These are phyloP conservation scores for Vachellia pachyceras DNA, from an alignment of 306 rosid genomes.

Conservation along the genomic window DNA sequence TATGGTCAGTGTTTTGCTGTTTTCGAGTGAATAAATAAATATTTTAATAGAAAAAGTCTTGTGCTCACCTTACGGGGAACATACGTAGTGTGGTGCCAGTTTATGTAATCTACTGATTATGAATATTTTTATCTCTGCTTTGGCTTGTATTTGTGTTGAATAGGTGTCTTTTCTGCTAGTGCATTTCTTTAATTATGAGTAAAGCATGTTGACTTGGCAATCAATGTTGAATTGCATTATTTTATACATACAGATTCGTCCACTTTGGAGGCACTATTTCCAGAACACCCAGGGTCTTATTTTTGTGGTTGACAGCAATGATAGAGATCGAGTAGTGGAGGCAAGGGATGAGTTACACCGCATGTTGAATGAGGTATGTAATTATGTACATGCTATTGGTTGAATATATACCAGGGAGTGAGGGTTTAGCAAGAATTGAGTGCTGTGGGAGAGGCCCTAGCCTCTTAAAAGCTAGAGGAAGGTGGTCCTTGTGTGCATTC, in stretches of 20 bases:
- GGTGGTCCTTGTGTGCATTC: background rate
- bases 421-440: background rate
- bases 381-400: background rate
- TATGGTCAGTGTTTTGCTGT: background rate
- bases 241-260: slow-evolving; percentile 74
- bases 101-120: background rate
- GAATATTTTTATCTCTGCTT: background rate
- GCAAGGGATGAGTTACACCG: slow-evolving; percentile 99
- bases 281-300: slow-evolving; percentile 98
- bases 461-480: background rate
- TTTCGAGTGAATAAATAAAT: background rate
- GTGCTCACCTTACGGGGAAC: background rate
- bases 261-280: slow-evolving; percentile 99
- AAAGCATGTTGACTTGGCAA: background rate
- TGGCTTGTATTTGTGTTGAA: background rate
- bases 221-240: slow-evolving; percentile 21
- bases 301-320: slow-evolving; percentile 98
- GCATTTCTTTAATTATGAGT: background rate
- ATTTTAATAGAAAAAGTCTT: background rate
- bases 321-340: slow-evolving; percentile 92
- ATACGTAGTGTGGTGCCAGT: no score
- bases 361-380: slow-evolving; percentile 92
- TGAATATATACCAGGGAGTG: background rate
- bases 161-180: background rate
- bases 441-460: background rate